A percentile compares a stretch with the other conserved stretches of the same genome.
Conservation (phyloP, 192 early-diverging fungal species). For the Umbelopsis ramanniana region DNA sequence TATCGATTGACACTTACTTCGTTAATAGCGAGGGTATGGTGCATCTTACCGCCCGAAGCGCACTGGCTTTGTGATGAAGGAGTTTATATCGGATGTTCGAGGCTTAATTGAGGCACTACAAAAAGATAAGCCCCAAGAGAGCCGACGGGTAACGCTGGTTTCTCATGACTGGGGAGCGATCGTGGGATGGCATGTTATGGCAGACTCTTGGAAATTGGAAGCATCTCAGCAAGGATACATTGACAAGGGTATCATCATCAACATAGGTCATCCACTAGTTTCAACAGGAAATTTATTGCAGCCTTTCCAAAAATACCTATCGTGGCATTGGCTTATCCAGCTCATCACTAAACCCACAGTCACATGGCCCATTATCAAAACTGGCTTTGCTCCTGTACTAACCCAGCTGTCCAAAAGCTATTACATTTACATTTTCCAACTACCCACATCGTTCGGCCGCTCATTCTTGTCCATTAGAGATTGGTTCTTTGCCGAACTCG, state of each 20-base stretch:
- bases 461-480: not conserved
- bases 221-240: constrained; percentile 13
- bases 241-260: constrained; percentile 21
- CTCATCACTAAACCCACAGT: not conserved
- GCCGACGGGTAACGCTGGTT: constrained; percentile 16
- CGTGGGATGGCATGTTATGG: constrained; percentile 10
- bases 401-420: constrained; percentile 1
- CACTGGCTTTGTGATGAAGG: not conserved
- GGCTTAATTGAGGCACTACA: constrained; percentile 11
- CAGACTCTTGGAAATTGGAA: constrained; percentile 16
- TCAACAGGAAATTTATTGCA: not conserved
- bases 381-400: not conserved
- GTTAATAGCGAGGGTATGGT: constrained; percentile 13
- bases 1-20: not conserved
- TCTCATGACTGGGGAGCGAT: constrained; percentile 24
- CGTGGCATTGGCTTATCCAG: not conserved
- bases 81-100: constrained; percentile 22
- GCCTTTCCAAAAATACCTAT: constrained; percentile 4
- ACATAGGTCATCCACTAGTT: not conserved
- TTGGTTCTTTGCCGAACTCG: not conserved
- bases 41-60: not conserved
- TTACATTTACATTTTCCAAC: constrained; percentile 23
- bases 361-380: not conserved
- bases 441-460: constrained; percentile 13
- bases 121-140: not conserved